phyloP scores from a whole-genome alignment of 2,329 filamentous ascomycete genomes.

The Ophiostoma triangulosporum region DNA sequence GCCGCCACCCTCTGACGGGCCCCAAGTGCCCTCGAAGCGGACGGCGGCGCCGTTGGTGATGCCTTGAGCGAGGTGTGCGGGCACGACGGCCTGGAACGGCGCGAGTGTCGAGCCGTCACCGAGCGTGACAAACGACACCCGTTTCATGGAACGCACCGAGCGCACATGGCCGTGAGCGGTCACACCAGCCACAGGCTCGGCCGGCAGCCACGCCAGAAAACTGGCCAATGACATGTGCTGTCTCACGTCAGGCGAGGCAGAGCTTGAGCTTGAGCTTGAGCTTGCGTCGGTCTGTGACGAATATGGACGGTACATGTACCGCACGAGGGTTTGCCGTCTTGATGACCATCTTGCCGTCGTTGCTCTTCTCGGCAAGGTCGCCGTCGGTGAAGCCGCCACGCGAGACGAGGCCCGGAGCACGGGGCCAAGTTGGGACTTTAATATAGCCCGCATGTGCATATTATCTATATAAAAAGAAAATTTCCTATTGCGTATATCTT shows the following conservation, averaged over 20 bases:
- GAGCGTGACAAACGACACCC: conserved; percentile 67
- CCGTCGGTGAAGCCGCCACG: background rate
- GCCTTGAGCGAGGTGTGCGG: conserved; percentile 54
- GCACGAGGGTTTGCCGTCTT: background rate
- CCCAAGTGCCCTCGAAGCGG: conserved; percentile 65
- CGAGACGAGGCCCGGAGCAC: background rate
- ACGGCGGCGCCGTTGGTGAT: conserved; percentile 59
- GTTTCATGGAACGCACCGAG: conserved; percentile 77
- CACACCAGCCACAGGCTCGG: conserved; percentile 32
- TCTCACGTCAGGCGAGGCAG: background rate
- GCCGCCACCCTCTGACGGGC: conserved; percentile 49
- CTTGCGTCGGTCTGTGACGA: conserved; percentile 15
- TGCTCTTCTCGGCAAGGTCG: background rate
- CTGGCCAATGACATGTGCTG: conserved; percentile 32
- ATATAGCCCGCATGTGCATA: too few relatives aligned
- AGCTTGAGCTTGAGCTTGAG: background rate
- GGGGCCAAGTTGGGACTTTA: background rate
- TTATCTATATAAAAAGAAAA: too few relatives aligned
- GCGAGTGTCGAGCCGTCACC: conserved; percentile 75
- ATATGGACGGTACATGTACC: background rate
- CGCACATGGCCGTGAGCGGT: conserved; percentile 67
- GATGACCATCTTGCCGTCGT: background rate
- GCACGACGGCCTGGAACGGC: conserved; percentile 68
- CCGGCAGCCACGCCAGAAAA: conserved; percentile 39
- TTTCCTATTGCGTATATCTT: too few relatives aligned